Conservation (phyloP, 208 protist species). For the Acanthamoeba castellanii region DNA sequence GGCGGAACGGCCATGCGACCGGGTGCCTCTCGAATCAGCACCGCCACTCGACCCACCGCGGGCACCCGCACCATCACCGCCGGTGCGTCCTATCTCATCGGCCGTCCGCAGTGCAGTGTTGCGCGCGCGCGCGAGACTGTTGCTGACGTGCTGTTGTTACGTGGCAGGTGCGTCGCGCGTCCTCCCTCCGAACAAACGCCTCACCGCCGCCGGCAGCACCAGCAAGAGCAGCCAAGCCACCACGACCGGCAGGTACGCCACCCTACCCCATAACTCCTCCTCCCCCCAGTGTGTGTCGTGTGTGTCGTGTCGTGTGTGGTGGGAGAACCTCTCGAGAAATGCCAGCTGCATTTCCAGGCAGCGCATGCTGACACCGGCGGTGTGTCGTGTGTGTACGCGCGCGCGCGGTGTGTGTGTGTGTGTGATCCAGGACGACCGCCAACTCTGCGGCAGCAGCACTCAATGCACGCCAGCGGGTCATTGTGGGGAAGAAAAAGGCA, state of each 20-base stretch:
- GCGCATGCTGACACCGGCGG: no score
- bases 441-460: neutral
- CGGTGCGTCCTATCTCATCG: no score
- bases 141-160: neutral
- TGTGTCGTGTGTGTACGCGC: no score
- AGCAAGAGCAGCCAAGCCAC: neutral
- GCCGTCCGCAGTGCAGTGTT: no score
- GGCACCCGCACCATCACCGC: neutral
- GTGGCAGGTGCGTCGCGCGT: neutral
- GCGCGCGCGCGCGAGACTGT: no score
- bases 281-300: no score
- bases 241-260: neutral
- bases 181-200: neutral
- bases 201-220: neutral
- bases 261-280: no score
- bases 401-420: neutral
- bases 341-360: no score
- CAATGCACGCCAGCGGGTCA: neutral
- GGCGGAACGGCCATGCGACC: neutral
- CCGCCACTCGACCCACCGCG: neutral
- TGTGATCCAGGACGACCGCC: neutral
- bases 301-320: no score
- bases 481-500: slow-evolving; percentile 35
- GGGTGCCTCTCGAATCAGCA: neutral
- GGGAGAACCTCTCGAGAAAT: no score